Base-by-base conservation (phyloP, 129 eudicot genomes). In the Lactuca sativa region DNA sequence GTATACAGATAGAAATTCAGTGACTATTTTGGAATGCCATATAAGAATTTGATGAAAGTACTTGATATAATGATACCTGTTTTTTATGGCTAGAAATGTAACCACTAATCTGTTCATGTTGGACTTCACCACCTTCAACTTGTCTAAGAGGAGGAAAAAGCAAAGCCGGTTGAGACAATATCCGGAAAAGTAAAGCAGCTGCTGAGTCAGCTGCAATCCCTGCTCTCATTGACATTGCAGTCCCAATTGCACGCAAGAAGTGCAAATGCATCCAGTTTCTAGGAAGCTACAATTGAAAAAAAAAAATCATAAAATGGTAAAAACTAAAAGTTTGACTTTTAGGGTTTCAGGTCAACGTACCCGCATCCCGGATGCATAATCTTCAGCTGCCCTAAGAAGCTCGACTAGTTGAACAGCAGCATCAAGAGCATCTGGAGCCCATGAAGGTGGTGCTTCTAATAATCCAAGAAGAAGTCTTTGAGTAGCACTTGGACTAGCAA, bases 371-470 rank as follows among this genome's bases (percentile, higher is more conserved):
- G 98, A 64, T 69, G 98, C 96, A 67, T 92, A 92, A 71, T 92
- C 98, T 81, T 92, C 98, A 25, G 98, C 98, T 16, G 98, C 98
- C 56, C 98, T 81, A 21, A 92, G 95, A 43, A 92, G 95, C 79
- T 92, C 98, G 62, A 92, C 98, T 30, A 92, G 84, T 80, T 92
- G 98, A 59, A 92, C 98, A 81, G 98, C 95, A 79, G 98, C 98
- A 83, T 92, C 98, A 73, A 92, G 96, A 68, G 98, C 98, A 84
- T 92, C 98, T 9, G 98, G 98, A 56, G 98, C 98, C 98, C 98
- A 92, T 57, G 96, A 88, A 16, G 98, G 98, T 9, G 98, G 98
- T 72, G 98, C 98, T 83, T 92, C 98, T 59, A 92, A 83, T 67
- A 92, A 91, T 56, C 98, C 98, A 72, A 92, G 91, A 77, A 92